These are phyloP conservation scores for Piper betle DNA, from an alignment of 164 flowering plant species.

Conservation along the genomic window DNA sequence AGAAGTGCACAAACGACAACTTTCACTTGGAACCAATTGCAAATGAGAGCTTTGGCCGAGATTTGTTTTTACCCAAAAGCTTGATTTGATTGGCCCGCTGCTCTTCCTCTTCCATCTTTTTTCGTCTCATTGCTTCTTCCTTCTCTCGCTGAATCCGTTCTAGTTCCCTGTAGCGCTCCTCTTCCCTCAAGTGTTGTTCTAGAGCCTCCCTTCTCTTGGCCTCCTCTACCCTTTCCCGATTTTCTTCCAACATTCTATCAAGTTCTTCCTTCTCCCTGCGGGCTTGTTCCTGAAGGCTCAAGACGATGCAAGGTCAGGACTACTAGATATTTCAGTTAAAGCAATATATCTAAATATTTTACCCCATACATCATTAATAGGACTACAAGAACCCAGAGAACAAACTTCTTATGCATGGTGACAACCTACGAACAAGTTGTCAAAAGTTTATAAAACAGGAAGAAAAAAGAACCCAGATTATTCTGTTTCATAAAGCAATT, in stretches of 20 bases:
- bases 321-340: neutral
- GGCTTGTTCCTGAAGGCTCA: constrained; percentile 48
- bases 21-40: constrained; percentile 70
- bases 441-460: too few relatives aligned
- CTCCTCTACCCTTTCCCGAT: constrained; percentile 62
- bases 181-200: constrained; percentile 75
- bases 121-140: constrained; percentile 80
- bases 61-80: constrained; percentile 87
- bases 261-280: constrained; percentile 76
- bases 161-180: constrained; percentile 67
- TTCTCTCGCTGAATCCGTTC: constrained; percentile 77
- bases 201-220: constrained; percentile 77
- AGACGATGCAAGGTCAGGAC: neutral
- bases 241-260: constrained; percentile 82
- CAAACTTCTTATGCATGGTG: too few relatives aligned
- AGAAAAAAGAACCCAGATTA: too few relatives aligned
- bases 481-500: too few relatives aligned
- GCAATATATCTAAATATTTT: too few relatives aligned
- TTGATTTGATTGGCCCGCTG: constrained; percentile 71
- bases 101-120: constrained; percentile 87
- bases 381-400: too few relatives aligned
- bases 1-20: neutral
- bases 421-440: too few relatives aligned
- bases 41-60: constrained; percentile 86
- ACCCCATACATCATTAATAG: too few relatives aligned